phyloP scores from a whole-genome alignment of 2,329 filamentous ascomycete genomes.

The Fusarium sp. region DNA sequence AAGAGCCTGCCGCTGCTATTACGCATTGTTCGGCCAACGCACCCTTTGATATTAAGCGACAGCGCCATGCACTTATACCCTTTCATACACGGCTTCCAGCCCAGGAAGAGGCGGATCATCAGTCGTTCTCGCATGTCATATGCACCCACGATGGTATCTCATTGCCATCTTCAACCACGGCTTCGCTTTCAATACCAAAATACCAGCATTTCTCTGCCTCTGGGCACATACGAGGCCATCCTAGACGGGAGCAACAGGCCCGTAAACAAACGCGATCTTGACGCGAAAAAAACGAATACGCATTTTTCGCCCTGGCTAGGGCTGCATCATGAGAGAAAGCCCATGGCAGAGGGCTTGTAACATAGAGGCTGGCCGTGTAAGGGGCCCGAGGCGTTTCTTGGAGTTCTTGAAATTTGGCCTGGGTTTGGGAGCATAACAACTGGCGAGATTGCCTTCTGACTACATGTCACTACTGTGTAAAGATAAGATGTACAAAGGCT shows the following conservation, averaged over 20 bases:
- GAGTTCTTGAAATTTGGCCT: not conserved
- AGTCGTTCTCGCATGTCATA: slow-evolving; percentile 9
- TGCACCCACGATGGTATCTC: not conserved
- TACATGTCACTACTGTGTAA: slow-evolving; percentile 3
- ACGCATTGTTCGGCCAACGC: not conserved
- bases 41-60: not conserved
- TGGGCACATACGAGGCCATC: not conserved
- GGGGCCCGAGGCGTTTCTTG: not conserved
- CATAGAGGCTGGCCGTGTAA: slow-evolving; percentile 3
- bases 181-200: not conserved
- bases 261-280: slow-evolving; percentile 8
- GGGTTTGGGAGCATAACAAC: not conserved
- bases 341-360: not conserved
- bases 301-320: not conserved
- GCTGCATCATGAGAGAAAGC: slow-evolving; percentile 3
- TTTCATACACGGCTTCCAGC: slow-evolving; percentile 9
- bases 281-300: slow-evolving; percentile 2
- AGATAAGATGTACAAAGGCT: slow-evolving; percentile 20
- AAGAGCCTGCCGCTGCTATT: not conserved
- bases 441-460: not conserved
- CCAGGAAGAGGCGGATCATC: not conserved
- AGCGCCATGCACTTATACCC: not conserved
- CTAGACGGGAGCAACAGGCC: slow-evolving; percentile 25
- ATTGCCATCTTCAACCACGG: slow-evolving; percentile 1
- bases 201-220: not conserved